A percentile compares a stretch with the other conserved stretches of the same genome.
Evolutionary conservation across 805 yeast species (phyloP).

Genomic region (Lachancea sp.): DNA sequence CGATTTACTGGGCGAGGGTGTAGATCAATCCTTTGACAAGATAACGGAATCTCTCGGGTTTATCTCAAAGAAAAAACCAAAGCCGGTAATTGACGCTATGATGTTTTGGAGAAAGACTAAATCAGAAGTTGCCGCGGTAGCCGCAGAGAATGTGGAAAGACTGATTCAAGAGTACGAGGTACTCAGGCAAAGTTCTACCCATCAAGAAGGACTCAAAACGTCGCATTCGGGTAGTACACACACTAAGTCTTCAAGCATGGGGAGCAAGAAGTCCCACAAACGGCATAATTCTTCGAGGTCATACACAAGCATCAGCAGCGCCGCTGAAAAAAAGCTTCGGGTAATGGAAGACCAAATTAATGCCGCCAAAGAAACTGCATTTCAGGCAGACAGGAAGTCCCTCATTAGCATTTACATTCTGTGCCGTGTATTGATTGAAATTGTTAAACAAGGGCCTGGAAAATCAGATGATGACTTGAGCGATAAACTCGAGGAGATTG

Average conservation of each 20-base stretch:
- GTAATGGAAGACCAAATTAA: conserved; percentile 35
- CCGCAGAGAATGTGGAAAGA: conserved; percentile 47
- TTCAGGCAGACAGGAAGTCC: conserved; percentile 81
- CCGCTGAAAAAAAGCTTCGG: conserved; percentile 56
- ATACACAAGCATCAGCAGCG: conserved; percentile 20
- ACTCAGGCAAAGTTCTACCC: background rate
- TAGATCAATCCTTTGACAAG: conserved; percentile 79
- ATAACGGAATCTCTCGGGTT: conserved; percentile 83
- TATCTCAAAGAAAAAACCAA: conserved; percentile 83
- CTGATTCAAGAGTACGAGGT: conserved; percentile 34
- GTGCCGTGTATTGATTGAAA: conserved; percentile 88
- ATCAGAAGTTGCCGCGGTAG: conserved; percentile 72
- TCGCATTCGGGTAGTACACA: conserved; percentile 18
- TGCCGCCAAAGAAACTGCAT: conserved; percentile 54
- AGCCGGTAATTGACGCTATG: conserved; percentile 93
- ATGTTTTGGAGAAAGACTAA: conserved; percentile 98
- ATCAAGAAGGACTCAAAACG: conserved; percentile 4
- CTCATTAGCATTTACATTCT: conserved; percentile 80
- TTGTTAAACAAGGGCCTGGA: conserved; percentile 79
- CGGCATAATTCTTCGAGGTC: conserved; percentile 47
- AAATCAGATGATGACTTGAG: conserved; percentile 72
- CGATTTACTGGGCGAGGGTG: conserved; percentile 75
- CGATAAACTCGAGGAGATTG: conserved; percentile 84
- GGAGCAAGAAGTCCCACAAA: conserved; percentile 38
- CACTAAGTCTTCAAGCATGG: conserved; percentile 29